Conservation (phyloP, 495 filamentous ascomycete species). For the Hyaloscypha bicolor region DNA sequence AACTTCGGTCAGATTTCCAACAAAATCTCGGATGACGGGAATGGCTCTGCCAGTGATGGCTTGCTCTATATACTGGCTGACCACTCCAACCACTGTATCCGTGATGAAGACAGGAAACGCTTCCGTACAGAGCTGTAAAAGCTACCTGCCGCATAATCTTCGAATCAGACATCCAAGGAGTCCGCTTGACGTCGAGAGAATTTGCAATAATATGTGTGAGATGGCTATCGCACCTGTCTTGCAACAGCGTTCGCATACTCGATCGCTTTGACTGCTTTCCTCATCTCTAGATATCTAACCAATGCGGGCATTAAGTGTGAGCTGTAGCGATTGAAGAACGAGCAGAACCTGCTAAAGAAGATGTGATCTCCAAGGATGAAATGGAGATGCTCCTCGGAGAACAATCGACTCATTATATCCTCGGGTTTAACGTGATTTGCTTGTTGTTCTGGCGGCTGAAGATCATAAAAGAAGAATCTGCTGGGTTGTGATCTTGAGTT, state of each 20-base stretch:
- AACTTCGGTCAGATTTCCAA: slow-evolving; percentile 65
- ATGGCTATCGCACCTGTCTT: slow-evolving; percentile 21
- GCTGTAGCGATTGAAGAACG: slow-evolving; percentile 21
- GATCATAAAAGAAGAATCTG: slow-evolving; percentile 16
- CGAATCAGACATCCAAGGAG: slow-evolving; percentile 16
- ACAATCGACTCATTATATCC: slow-evolving; percentile 16
- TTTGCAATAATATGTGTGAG: slow-evolving; percentile 23
- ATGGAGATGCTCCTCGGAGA: slow-evolving; percentile 20
- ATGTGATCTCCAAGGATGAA: slow-evolving; percentile 24
- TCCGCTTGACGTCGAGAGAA: slow-evolving; percentile 20
- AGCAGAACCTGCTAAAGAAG: slow-evolving; percentile 18
- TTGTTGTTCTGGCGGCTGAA: slow-evolving; percentile 10
- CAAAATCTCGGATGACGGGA: slow-evolving; percentile 47
- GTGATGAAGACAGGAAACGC: slow-evolving; percentile 65
- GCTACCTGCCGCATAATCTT: slow-evolving; percentile 22
- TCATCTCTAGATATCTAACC: slow-evolving; percentile 24
- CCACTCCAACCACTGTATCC: slow-evolving; percentile 48
- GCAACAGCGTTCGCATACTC: slow-evolving; percentile 25
- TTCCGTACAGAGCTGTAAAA: slow-evolving; percentile 36
- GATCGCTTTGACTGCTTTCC: slow-evolving; percentile 24
- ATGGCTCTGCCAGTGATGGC: slow-evolving; percentile 51
- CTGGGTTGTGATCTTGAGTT: neutral
- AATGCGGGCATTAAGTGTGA: slow-evolving; percentile 20
- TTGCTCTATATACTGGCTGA: slow-evolving; percentile 48
- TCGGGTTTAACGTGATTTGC: slow-evolving; percentile 19